Evolutionary conservation across 1,139 yeast genomes (phyloP).

Genomic region (Geotrichum phurueaensis): DNA sequence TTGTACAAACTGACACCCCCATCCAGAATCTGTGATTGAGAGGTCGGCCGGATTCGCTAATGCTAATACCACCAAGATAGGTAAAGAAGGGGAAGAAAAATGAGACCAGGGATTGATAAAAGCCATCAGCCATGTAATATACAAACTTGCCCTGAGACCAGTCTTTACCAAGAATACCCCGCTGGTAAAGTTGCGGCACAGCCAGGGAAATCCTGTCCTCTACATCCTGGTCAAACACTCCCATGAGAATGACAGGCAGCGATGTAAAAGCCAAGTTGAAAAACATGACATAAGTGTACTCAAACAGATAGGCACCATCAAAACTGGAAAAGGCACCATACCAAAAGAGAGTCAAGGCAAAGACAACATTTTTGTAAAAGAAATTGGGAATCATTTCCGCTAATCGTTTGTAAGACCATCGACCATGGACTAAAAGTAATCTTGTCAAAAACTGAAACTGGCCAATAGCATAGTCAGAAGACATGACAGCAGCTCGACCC

Average conservation of each 20-base stretch:
- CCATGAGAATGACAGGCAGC: slow-evolving; percentile 84
- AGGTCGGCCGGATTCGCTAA: slow-evolving; percentile 56
- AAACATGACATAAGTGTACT: slow-evolving; percentile 86
- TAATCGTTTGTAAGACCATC: slow-evolving; percentile 91
- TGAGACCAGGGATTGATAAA: slow-evolving; percentile 79
- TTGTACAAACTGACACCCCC: slow-evolving; percentile 75
- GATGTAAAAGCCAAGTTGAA: slow-evolving; percentile 94
- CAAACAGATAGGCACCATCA: slow-evolving; percentile 89
- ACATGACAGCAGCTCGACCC: slow-evolving; percentile 99
- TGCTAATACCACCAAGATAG: slow-evolving; percentile 52
- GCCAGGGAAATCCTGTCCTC: slow-evolving; percentile 69
- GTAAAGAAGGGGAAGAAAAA: slow-evolving; percentile 80
- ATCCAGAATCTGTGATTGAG: slow-evolving; percentile 78
- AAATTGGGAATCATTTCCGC: slow-evolving; percentile 92
- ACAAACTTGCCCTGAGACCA: slow-evolving; percentile 78
- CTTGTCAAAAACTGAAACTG: slow-evolving; percentile 82
- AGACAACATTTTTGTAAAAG: slow-evolving; percentile 86
- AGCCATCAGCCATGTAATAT: slow-evolving; percentile 77
- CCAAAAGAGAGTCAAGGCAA: slow-evolving; percentile 87
- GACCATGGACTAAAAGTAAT: slow-evolving; percentile 81
- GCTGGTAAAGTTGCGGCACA: slow-evolving; percentile 80
- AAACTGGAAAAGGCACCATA: slow-evolving; percentile 78
- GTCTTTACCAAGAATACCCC: slow-evolving; percentile 77
- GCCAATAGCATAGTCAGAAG: slow-evolving; percentile 94
- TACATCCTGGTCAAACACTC: slow-evolving; percentile 90